Conservation (phyloP, 2,329 filamentous ascomycete genomes). For the Ceratocystis ficicola region DNA sequence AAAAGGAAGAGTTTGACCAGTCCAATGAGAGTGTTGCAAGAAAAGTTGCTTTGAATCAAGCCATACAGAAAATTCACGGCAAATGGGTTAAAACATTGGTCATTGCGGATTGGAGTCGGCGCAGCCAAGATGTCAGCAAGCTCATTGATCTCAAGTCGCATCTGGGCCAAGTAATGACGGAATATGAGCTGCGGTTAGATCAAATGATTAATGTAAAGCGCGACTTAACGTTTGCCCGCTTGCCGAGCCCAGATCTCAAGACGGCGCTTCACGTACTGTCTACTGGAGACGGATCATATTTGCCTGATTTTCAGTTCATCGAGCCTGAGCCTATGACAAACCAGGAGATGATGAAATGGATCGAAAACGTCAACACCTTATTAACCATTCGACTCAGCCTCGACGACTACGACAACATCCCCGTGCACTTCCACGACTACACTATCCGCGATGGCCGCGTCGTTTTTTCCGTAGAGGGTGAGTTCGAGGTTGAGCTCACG, state of each 20-base stretch:
- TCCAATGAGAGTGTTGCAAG: slow-evolving; percentile 59
- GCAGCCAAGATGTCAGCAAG: slow-evolving; percentile 65
- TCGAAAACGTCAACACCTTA: slow-evolving; percentile 72
- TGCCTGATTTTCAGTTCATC: slow-evolving; percentile 73
- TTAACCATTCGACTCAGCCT: slow-evolving; percentile 74
- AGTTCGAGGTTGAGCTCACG: slow-evolving; percentile 89
- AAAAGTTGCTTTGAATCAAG: slow-evolving; percentile 62
- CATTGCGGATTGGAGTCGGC: slow-evolving; percentile 78
- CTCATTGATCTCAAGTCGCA: slow-evolving; percentile 78
- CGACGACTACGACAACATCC: slow-evolving; percentile 65
- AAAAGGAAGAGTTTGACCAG: slow-evolving; percentile 34
- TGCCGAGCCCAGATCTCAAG: slow-evolving; percentile 81
- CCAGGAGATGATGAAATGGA: slow-evolving; percentile 58
- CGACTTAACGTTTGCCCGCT: slow-evolving; percentile 56
- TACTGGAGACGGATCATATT: slow-evolving; percentile 62
- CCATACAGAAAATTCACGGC: slow-evolving; percentile 65
- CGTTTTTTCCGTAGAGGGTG: slow-evolving; percentile 68
- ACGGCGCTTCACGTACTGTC: slow-evolving; percentile 78
- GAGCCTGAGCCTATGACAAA: slow-evolving; percentile 58
- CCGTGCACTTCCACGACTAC: slow-evolving; percentile 65
- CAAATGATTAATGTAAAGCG: slow-evolving; percentile 61
- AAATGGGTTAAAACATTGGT: slow-evolving; percentile 91
- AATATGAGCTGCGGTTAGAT: slow-evolving; percentile 49
- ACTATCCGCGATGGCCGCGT: slow-evolving; percentile 73
- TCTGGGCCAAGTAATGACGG: slow-evolving; percentile 49